Base-by-base conservation (phyloP, 2,329 filamentous ascomycete genomes). In the Fusarium longipes region DNA sequence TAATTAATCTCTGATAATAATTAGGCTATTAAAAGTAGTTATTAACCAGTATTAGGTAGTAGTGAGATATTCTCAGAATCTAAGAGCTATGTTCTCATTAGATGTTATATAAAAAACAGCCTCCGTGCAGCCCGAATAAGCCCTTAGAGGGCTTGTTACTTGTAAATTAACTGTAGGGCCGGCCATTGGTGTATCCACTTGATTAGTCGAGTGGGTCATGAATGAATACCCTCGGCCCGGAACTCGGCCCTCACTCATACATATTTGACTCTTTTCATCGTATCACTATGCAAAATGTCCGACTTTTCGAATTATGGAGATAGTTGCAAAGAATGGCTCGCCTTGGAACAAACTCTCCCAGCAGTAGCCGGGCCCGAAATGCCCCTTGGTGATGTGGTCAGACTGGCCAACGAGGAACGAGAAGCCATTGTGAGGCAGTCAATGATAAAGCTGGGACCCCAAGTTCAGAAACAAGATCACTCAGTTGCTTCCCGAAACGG, bases 301-400 rank as follows among this genome's bases (percentile, higher is more conserved):
- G 54, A 57, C 12, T 61, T 61, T 4, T 53, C 57, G 3, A 22
- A 22, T 5, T 61, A 61, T 1, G 57, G 49, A 0, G 55, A 38
- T 0, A 43, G 15, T 8, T 44, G 24, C 14, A 22, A 43, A 6
- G 57, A 61, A 38, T 61, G 57, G 57, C 32, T 61, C 2, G 11
- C 27, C 7, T 15, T 61, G 3, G 44, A 61, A 18, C 32, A 14
- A 3, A 27, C 44, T 3, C 4, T 61, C 4, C 7, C 22, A 1
- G 6, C 36, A 14, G 8, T 14, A 35, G 22, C 38, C 6, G 15
- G 15, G 4, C 15, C n/a, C 10, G 56, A 54, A 20, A 10, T 61
- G 18, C 18, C 38, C 0, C 25, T 33, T 0, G 3, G 17, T 1
- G 38, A 61, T 3, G 61, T 44, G 38, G 22, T 53, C 11, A 39